Base-by-base conservation (phyloP, 1,139 yeast species). In the Ogataea hybrid region DNA sequence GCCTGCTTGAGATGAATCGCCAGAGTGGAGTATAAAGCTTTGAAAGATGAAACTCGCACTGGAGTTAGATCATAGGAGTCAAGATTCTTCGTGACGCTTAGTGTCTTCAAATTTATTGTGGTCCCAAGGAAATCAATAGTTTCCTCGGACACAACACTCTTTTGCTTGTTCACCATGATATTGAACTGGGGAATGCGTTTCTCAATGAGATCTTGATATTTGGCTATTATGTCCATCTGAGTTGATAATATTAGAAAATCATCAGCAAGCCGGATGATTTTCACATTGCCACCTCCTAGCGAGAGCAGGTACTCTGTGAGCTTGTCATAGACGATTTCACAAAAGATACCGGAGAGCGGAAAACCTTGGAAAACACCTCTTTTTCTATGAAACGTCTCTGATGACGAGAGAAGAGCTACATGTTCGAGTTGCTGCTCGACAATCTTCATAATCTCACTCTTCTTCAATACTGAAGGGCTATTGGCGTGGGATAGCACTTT, bases 331-430 rank as follows among this genome's bases (percentile, higher is more conserved):
- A 86, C 77, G 5, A 89, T 56, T 51, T 89, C 87, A 51, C 96
- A 89, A 28, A 92, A 69, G 2, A 81, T 67, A 1, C 87, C 75
- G 51, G 96, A 94, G 12, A 90, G 63, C 1, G 84, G 79, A 6
- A 88, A 79, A 0, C 98, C 98, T 63, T 92, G 98, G 41, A 85
- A 92, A 0, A 92, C 73, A 0, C 98, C 98, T 9, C 69, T 63
- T 30, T 64, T 73, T 45, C 95, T 69, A 21, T 62, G 60, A 48
- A 64, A 78, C 3, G 65, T 62, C 2, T 53, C 53, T 0, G 58
- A 57, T 3, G 63, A 61, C 2, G 69, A 58, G 27, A 54, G 57
- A 1, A 81, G 56, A 0, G 68, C 58, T 0, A 77, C 68, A 7
- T 63, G 53, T 3, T 54, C 55, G 21, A 80, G 50, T 45, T 79